Conservation (phyloP, 2,329 filamentous ascomycete genomes). For the Aureobasidium pullulans region DNA sequence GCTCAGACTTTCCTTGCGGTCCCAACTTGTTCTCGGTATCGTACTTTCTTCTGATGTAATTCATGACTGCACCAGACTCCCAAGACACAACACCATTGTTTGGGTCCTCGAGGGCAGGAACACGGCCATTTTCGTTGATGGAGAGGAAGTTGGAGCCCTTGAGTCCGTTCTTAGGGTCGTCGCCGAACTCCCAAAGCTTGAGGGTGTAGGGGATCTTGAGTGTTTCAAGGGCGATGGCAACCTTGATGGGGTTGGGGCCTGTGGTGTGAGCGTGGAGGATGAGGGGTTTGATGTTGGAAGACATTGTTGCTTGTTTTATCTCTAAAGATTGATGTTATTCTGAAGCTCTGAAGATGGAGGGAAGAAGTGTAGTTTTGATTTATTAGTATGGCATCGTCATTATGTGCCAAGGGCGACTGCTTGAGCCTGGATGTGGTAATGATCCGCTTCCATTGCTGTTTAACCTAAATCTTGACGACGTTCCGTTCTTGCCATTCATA, state of each 20-base stretch:
- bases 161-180: slow-evolving; percentile 29
- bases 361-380: not conserved
- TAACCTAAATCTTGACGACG: no score
- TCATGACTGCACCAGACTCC: slow-evolving; percentile 45
- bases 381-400: not conserved
- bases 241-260: slow-evolving; percentile 39
- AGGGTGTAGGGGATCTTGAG: slow-evolving; percentile 35
- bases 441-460: no score
- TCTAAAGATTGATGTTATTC: not conserved
- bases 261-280: slow-evolving; percentile 34
- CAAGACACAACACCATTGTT: slow-evolving; percentile 40
- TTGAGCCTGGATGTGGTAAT: not conserved
- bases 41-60: slow-evolving; percentile 40
- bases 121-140: slow-evolving; percentile 39
- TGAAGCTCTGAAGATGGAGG: not conserved
- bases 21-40: slow-evolving; percentile 34
- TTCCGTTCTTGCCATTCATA: no score
- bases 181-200: slow-evolving; percentile 36
- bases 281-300: slow-evolving; percentile 29
- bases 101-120: slow-evolving; percentile 39
- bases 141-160: slow-evolving; percentile 32
- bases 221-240: slow-evolving; percentile 35
- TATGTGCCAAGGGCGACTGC: not conserved
- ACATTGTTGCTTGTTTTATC: slow-evolving; percentile 14
- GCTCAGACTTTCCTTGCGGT: slow-evolving; percentile 28